Evolutionary conservation across 495 filamentous ascomycete genomes (phyloP).

Genomic region (Penicillium flavigenum): DNA sequence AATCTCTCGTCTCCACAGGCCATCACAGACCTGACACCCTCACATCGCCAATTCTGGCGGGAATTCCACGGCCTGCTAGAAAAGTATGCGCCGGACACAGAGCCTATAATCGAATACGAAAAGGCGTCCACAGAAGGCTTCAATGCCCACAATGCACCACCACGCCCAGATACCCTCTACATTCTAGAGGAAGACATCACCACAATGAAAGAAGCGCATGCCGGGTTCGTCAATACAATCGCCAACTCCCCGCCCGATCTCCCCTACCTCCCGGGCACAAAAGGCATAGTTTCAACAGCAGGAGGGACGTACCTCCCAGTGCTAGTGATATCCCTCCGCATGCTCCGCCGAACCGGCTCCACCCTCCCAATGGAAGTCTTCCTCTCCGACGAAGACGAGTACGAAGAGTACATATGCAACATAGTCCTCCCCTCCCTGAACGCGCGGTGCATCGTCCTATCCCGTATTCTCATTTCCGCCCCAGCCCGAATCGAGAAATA

Average conservation of each 20-base stretch:
- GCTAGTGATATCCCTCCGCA: slow-evolving; percentile 47
- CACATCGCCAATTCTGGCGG: slow-evolving; percentile 23
- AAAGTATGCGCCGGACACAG: slow-evolving; percentile 14
- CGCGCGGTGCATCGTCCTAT: slow-evolving; percentile 45
- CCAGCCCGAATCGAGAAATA: slow-evolving; percentile 34
- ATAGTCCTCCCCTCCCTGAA: slow-evolving; percentile 42
- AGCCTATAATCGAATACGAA: slow-evolving; percentile 7
- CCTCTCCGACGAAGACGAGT: slow-evolving; percentile 41
- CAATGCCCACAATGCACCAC: slow-evolving; percentile 12
- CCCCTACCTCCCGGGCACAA: slow-evolving; percentile 34
- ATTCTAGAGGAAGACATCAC: slow-evolving; percentile 20
- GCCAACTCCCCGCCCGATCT: slow-evolving; percentile 28
- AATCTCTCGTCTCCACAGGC: neutral
- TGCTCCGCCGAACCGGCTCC: slow-evolving; percentile 52
- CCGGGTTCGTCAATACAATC: slow-evolving; percentile 34
- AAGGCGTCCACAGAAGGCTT: slow-evolving; percentile 25
- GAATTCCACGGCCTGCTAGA: slow-evolving; percentile 17
- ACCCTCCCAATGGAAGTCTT: slow-evolving; percentile 54
- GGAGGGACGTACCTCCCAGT: slow-evolving; percentile 38
- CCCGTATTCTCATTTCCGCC: slow-evolving; percentile 26
- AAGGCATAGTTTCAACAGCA: slow-evolving; percentile 45
- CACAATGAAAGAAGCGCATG: slow-evolving; percentile 33
- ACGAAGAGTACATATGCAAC: slow-evolving; percentile 50
- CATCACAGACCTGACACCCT: slow-evolving; percentile 11
- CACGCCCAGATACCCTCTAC: slow-evolving; percentile 18